phyloP scores from a whole-genome alignment of 768 basidiomycete species.

The Boletus sp. region DNA sequence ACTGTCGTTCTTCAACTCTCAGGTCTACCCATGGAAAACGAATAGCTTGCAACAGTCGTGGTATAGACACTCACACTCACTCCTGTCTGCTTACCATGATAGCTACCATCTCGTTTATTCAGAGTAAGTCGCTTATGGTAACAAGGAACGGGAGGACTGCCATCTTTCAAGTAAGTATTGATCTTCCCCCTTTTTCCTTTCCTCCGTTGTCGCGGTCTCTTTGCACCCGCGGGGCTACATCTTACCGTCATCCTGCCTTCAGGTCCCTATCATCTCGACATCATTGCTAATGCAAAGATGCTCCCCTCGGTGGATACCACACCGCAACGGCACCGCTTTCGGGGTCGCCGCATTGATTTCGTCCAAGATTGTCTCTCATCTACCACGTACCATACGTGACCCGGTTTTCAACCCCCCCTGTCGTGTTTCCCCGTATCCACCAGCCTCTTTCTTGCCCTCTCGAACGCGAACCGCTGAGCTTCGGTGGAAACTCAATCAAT shows the following conservation, averaged over 20 bases:
- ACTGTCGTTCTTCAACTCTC: not conserved
- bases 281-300: conserved; percentile 3
- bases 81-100: not conserved
- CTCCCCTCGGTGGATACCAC: not conserved
- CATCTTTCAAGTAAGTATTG: not conserved
- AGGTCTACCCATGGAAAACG: not conserved
- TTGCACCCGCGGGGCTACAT: conserved; percentile 1
- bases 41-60: not conserved
- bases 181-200: not conserved
- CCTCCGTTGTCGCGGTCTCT: not conserved
- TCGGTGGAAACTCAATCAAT: conserved; percentile 12
- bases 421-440: not conserved
- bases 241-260: not conserved
- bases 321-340: conserved; percentile 15
- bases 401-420: not conserved
- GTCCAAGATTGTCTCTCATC: conserved; percentile 1
- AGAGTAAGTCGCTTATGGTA: not conserved
- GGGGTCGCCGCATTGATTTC: not conserved
- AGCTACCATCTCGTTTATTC: not conserved
- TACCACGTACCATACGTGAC: not conserved
- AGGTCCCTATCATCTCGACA: conserved; percentile 2
- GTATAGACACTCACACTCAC: not conserved
- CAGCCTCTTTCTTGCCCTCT: too few relatives aligned
- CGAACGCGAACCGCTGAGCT: not conserved
- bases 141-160: not conserved